Conservation (phyloP, 768 basidiomycete species). For the Phylloporus arenicola region DNA sequence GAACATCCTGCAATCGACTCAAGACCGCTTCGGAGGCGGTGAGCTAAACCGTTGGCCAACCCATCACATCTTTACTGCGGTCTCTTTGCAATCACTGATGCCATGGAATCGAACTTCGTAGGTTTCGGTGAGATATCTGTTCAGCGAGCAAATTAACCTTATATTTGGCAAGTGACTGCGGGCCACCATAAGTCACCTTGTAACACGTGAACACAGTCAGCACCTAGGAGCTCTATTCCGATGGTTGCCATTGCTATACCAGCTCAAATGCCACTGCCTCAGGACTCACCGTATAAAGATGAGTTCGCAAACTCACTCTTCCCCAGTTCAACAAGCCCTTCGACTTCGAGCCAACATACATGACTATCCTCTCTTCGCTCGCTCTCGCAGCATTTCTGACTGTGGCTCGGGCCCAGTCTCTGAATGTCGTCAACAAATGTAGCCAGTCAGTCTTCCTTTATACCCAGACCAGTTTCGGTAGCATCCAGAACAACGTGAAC, state of each 20-base stretch:
- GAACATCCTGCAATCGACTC: neutral
- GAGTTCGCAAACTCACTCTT: neutral
- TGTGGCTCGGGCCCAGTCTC: constrained; percentile 23
- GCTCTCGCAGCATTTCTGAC: constrained; percentile 17
- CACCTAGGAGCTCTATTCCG: neutral
- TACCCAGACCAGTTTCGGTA: constrained; percentile 28
- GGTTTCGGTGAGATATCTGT: neutral
- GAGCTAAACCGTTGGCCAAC: neutral
- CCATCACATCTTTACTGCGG: no score
- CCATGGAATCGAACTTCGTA: neutral
- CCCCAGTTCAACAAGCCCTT: constrained; percentile 1
- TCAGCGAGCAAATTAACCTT: no score
- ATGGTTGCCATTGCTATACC: neutral
- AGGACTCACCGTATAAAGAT: constrained; percentile 12
- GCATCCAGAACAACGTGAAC: constrained; percentile 23
- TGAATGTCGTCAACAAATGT: constrained; percentile 17
- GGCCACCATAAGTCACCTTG: neutral
- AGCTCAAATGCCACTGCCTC: neutral
- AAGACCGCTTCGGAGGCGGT: neutral
- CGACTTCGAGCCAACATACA: constrained; percentile 6
- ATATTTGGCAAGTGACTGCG: neutral
- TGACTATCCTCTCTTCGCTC: constrained; percentile 19
- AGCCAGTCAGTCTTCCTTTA: constrained; percentile 24
- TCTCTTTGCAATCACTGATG: neutral
- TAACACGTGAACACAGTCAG: neutral